A percentile compares a stretch with the other conserved stretches of the same genome.
These are phyloP conservation scores for Thyridium curvatum DNA, from an alignment of 2,329 filamentous ascomycete genomes.

Conservation along the genomic window DNA sequence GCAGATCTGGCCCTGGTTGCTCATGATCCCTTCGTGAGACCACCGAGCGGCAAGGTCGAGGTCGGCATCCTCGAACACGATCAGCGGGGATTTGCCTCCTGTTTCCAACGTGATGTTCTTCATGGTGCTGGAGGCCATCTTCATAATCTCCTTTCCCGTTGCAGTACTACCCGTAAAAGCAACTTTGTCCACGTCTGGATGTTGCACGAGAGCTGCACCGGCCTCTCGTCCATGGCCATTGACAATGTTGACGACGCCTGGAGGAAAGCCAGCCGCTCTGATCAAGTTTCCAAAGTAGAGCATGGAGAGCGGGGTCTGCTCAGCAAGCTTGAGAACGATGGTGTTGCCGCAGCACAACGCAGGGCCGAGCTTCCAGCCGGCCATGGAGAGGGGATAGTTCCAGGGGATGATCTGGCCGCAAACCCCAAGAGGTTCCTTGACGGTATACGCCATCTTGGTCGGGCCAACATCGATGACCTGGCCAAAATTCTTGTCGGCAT, in stretches of 20 bases:
- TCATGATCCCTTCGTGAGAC: slow-evolving; percentile 39
- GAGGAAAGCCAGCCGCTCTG: slow-evolving; percentile 68
- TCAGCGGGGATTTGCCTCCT: slow-evolving; percentile 55
- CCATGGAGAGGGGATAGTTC: slow-evolving; percentile 76
- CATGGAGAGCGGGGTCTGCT: slow-evolving; percentile 58
- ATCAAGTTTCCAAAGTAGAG: slow-evolving; percentile 59
- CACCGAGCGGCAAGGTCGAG: slow-evolving; percentile 56
- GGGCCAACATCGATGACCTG: slow-evolving; percentile 68
- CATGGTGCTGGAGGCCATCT: slow-evolving; percentile 54
- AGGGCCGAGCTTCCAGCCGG: slow-evolving; percentile 70
- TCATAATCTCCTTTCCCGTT: slow-evolving; percentile 67
- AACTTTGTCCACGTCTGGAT: slow-evolving; percentile 61
- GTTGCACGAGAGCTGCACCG: slow-evolving; percentile 57
- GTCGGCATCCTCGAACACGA: slow-evolving; percentile 58
- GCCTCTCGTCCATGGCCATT: slow-evolving; percentile 62
- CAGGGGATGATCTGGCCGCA: slow-evolving; percentile 74
- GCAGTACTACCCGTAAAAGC: slow-evolving; percentile 66
- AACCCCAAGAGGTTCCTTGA: slow-evolving; percentile 72
- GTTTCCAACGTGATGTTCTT: slow-evolving; percentile 58
- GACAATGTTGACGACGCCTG: slow-evolving; percentile 68
- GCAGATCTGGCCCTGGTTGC: slow-evolving; percentile 56
- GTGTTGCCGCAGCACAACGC: slow-evolving; percentile 60
- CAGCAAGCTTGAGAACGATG: slow-evolving; percentile 56
- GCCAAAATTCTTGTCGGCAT: slow-evolving; percentile 73
- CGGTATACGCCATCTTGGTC: slow-evolving; percentile 68